phyloP scores from a whole-genome alignment of 768 basidiomycete genomes.

The Rhodotorula kratochvilovae region DNA sequence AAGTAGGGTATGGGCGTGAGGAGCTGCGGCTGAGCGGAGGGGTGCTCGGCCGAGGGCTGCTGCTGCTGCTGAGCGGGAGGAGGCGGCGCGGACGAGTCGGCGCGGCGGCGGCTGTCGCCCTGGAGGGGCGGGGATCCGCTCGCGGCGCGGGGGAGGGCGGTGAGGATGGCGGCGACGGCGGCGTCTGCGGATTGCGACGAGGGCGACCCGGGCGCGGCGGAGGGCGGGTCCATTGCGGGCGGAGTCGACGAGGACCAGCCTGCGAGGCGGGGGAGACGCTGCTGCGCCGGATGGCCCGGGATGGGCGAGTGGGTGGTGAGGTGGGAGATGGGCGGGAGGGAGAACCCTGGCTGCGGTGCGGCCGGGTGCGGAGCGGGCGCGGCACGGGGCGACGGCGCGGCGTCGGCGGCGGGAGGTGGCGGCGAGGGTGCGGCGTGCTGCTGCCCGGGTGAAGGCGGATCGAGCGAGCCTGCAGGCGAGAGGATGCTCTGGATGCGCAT shows the following conservation, averaged over 20 bases:
- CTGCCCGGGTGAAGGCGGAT: neutral
- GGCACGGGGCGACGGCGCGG: neutral
- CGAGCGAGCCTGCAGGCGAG: neutral
- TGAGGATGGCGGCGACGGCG: slow-evolving; percentile 20
- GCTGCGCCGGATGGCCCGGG: neutral
- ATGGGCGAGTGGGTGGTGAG: neutral
- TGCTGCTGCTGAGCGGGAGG: neutral
- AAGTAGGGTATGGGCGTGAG: slow-evolving; percentile 12
- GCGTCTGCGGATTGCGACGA: slow-evolving; percentile 14
- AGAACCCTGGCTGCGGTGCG: neutral
- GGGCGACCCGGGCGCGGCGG: neutral
- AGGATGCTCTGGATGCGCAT: slow-evolving; percentile 27
- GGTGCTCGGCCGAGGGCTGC: too few species aligned
- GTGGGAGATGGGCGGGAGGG: slow-evolving; percentile 25
- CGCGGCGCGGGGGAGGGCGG: slow-evolving; percentile 1
- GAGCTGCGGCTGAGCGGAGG: neutral
- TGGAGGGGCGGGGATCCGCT: neutral
- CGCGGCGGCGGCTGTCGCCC: neutral
- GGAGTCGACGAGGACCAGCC: neutral
- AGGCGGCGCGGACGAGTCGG: neutral
- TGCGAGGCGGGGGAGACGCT: neutral
- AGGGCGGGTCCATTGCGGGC: neutral
- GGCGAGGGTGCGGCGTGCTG: too few species aligned
- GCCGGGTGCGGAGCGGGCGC: neutral
- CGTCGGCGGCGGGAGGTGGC: neutral